A percentile compares a stretch with the other conserved stretches of the same genome.
Evolutionary conservation across 306 rosid genomes (phyloP).

Genomic region (Cucurbita argyrosperma): DNA sequence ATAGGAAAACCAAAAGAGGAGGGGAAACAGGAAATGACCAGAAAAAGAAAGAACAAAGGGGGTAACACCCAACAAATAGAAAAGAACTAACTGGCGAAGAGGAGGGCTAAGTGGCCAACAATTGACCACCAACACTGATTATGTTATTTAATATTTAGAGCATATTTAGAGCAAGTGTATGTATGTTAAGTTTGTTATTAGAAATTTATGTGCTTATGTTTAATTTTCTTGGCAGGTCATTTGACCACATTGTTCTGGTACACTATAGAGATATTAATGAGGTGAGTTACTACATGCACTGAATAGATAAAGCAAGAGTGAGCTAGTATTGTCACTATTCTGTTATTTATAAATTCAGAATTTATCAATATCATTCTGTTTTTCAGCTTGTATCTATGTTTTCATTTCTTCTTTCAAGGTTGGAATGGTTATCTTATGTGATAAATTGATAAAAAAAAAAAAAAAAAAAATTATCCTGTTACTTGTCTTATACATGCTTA

Average conservation of each 20-base stretch:
- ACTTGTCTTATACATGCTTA: background rate
- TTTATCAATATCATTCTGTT: background rate
- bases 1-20: background rate
- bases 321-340: background rate
- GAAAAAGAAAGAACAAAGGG: background rate
- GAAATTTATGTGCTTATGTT: constrained; percentile 9
- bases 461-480: background rate
- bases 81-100: background rate
- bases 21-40: background rate
- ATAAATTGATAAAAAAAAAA: background rate
- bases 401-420: background rate
- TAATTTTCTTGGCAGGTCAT: constrained; percentile 48
- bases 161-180: background rate
- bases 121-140: background rate
- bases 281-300: constrained; percentile 38
- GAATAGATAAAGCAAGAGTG: constrained; percentile 4
- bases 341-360: background rate
- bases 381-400: background rate
- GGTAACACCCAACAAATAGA: background rate
- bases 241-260: constrained; percentile 86
- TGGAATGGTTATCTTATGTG: background rate
- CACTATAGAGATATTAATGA: constrained; percentile 76
- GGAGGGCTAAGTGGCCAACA: background rate
- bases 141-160: background rate
- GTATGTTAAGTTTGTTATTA: background rate